These are phyloP conservation scores for Actinomortierella wolfii DNA, from an alignment of 371 early-diverging fungal genomes.

Conservation along the genomic window DNA sequence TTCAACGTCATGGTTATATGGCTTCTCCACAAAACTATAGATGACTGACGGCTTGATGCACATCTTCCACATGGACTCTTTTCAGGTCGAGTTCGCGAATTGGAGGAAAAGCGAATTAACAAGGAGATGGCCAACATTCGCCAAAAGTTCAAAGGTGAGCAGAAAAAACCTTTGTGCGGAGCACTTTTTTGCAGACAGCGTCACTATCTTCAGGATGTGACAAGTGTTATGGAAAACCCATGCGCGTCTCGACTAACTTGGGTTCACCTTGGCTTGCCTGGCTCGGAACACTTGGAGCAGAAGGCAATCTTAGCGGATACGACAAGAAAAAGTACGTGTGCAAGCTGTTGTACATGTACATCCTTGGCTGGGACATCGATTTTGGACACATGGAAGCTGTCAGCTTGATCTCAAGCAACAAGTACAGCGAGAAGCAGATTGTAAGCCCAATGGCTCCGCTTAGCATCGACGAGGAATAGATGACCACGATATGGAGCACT, in stretches of 20 bases:
- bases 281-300: conserved; percentile 48
- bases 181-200: too few species aligned
- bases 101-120: conserved; percentile 97
- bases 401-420: conserved; percentile 83
- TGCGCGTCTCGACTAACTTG: not conserved
- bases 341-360: conserved; percentile 97
- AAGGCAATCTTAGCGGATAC: conserved; percentile 90
- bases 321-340: conserved; percentile 98
- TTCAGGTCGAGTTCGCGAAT: conserved; percentile 93
- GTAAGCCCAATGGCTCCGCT: conserved; percentile 53
- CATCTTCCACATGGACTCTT: not conserved
- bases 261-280: not conserved
- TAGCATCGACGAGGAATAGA: not conserved
- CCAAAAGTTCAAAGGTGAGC: conserved; percentile 93
- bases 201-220: too few species aligned
- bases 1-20: not conserved
- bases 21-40: not conserved
- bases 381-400: conserved; percentile 97
- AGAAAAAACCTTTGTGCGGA: too few species aligned
- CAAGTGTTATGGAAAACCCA: not conserved
- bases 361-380: conserved; percentile 97
- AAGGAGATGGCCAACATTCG: conserved; percentile 99
- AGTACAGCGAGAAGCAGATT: conserved; percentile 97
- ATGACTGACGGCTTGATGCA: too few species aligned
- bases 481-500: not conserved